Base-by-base conservation (phyloP, 768 basidiomycete species). In the Leccinum longicurvipes region DNA sequence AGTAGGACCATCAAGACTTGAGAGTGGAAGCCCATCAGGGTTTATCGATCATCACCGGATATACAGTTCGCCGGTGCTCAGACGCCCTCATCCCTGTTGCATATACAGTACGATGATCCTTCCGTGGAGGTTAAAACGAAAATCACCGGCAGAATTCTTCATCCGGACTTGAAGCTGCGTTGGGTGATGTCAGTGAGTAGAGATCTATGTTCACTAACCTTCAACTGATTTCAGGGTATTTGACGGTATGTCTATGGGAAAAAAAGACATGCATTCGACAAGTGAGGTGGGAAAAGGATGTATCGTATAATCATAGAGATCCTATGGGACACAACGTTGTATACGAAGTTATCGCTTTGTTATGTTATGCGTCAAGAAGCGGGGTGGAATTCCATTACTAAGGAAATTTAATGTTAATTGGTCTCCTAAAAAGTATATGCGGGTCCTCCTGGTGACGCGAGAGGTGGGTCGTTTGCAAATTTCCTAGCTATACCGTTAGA, bases 401-500 rank as follows among this genome's bases (percentile, higher is more conserved):
- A 21, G 31, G 47, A 47, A 51, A 51, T 28, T 62, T 34, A 57
- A 24, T 19, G 23, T n/a, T 51, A 41, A 51, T 31, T 47, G 51
- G 31, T 41, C 15, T 28, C 32, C 51, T 55, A 17, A 46, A 49
- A 60, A 41, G 34, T 15, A 51, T 55, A 34, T n/a, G 47, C 28
- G 46, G 47, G 32, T 51, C 39, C 36, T 46, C 10, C 44, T 21
- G 50, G 53, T 23, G 51, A 27, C 17, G 28, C 52, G 27, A 49
- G 42, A 47, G 56, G 52, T 4, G 55, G 48, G 25, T 58, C 57
- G 46, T 32, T 44, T 12, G 51, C 56, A 34, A 54, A 53, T n/a
- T n/a, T n/a, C n/a, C n/a, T n/a, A n/a, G n/a, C n/a, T 56, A 54
- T n/a, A 23, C 58, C 50, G 12, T 60, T 58, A 44, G 53, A 50